Base-by-base conservation (phyloP, 106 monocot genomes). In the Phalaenopsis aphrodite region DNA sequence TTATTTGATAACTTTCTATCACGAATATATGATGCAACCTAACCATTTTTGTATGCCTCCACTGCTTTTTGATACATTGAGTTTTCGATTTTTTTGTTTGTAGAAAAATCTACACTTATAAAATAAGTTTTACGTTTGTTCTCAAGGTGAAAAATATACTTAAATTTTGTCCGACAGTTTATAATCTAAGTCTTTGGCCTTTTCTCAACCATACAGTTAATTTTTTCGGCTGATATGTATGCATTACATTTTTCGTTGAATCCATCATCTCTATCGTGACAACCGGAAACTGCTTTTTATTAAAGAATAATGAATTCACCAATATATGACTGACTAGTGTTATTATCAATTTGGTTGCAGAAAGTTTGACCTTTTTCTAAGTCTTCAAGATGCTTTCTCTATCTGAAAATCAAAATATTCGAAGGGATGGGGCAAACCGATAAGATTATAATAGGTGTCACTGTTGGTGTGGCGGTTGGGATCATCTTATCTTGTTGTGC, bases 401-500 rank as follows among this genome's bases (percentile, higher is more conserved):
- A 69, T 80, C 57, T 79, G 55, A 82, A 48, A 56, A 65, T 83
- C 82, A 84, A 84, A 83, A 88, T 45, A 45, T 47, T 66, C 42
- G 8, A 77, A 42, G 80, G 41, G 82, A 93, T 91, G 93, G 80
- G 6, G 21, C 85, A 79, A 79, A 77, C 75, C 75, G 47, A 77
- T 11, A 77, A 38, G 71, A 84, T 87, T 48, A 80, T 92, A 75
- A 88, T 97, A 66, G 90, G 97, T 36, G 81, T 90, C 41, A 83
- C 83, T 42, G 89, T 87, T 71, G 94, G 94, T 78, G 86, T 94
- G n/a, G 86, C 78, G 0, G 76, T 81, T 47, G 94, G 89, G 39
- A 83, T 90, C 66, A 75, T 92, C 72, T 41, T 94, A 66, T 89
- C 90, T 66, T 82, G 69, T 79, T 77, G 82, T 84, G 82, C 84